phyloP scores from a whole-genome alignment of 306 rosid species.

The Ochetophila trinervis region DNA sequence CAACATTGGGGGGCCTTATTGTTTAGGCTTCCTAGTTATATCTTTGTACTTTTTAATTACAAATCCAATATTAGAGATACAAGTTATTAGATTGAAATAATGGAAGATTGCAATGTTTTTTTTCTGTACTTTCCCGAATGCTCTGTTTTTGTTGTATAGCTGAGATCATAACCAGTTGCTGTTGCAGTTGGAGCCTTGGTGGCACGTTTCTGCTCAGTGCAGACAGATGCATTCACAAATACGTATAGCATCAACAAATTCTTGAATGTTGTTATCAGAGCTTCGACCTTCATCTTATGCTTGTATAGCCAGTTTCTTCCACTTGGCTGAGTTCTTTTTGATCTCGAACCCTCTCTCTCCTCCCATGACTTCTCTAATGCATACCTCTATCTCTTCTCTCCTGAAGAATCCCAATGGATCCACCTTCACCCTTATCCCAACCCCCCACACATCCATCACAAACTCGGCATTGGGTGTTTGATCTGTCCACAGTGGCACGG shows the following conservation, averaged over 20 bases:
- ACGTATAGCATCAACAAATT: background rate
- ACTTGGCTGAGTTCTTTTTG: slow-evolving; percentile 9
- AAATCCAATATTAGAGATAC: background rate
- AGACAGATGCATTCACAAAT: too few relatives aligned
- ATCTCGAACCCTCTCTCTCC: slow-evolving; percentile 4
- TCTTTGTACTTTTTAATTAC: background rate
- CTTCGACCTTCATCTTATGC: slow-evolving; percentile 25
- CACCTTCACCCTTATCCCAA: slow-evolving; percentile 25
- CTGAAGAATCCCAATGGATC: slow-evolving; percentile 13
- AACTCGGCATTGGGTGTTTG: slow-evolving; percentile 30
- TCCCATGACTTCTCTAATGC: slow-evolving; percentile 24
- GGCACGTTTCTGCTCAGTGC: too few relatives aligned
- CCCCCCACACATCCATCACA: slow-evolving; percentile 23
- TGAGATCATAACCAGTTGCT: too few relatives aligned
- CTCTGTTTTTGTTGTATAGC: slow-evolving; percentile 9
- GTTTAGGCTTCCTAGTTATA: slow-evolving; percentile 2
- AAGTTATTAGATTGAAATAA: background rate
- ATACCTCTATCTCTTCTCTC: background rate
- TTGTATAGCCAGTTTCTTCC: slow-evolving; percentile 11
- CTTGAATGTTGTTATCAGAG: slow-evolving; percentile 18
- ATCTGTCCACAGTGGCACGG: slow-evolving; percentile 32
- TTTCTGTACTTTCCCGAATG: background rate
- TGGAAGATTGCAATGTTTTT: background rate
- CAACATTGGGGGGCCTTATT: background rate
- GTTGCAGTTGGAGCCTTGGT: too few relatives aligned